Percentiles rank a stretch among this genome's conserved stretches.
Conservation (phyloP, 768 basidiomycete genomes). For the Chalciporus sphaerocephalus region DNA sequence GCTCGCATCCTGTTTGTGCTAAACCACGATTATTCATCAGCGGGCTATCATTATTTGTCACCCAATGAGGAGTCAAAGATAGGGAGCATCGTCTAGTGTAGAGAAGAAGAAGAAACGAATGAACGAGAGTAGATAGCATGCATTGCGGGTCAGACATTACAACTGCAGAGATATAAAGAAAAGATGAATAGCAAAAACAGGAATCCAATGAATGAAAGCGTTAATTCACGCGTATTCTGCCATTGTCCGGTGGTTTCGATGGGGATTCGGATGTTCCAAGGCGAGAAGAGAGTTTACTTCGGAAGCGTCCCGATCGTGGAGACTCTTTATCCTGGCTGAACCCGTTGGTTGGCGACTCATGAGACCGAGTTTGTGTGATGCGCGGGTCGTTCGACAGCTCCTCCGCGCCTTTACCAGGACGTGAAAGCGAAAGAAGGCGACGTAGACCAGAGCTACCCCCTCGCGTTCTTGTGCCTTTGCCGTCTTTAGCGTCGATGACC, state of each 20-base stretch:
- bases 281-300: slow-evolving; percentile 27
- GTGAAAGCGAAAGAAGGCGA: slow-evolving; percentile 32
- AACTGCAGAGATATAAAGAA: slow-evolving; percentile 22
- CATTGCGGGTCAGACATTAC: slow-evolving; percentile 25
- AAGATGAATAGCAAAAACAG: slow-evolving; percentile 1
- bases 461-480: slow-evolving; percentile 25
- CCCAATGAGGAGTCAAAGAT: slow-evolving; percentile 5
- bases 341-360: slow-evolving; percentile 21
- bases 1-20: too few relatives aligned
- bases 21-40: neutral
- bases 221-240: slow-evolving; percentile 36
- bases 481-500: slow-evolving; percentile 54
- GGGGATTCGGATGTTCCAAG: slow-evolving; percentile 27
- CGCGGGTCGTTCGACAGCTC: slow-evolving; percentile 24
- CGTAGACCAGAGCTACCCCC: slow-evolving; percentile 31
- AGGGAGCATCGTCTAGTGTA: slow-evolving; percentile 7
- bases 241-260: slow-evolving; percentile 30
- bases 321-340: slow-evolving; percentile 19
- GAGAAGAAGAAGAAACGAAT: slow-evolving; percentile 6
- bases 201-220: slow-evolving; percentile 16
- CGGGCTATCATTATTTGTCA: slow-evolving; percentile 3
- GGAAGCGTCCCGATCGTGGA: slow-evolving; percentile 26
- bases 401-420: slow-evolving; percentile 29
- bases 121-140: slow-evolving; percentile 16
- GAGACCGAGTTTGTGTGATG: slow-evolving; percentile 24